Base-by-base conservation (phyloP, 352 stramenopile genomes). In the Phytophthora pistaciae region DNA sequence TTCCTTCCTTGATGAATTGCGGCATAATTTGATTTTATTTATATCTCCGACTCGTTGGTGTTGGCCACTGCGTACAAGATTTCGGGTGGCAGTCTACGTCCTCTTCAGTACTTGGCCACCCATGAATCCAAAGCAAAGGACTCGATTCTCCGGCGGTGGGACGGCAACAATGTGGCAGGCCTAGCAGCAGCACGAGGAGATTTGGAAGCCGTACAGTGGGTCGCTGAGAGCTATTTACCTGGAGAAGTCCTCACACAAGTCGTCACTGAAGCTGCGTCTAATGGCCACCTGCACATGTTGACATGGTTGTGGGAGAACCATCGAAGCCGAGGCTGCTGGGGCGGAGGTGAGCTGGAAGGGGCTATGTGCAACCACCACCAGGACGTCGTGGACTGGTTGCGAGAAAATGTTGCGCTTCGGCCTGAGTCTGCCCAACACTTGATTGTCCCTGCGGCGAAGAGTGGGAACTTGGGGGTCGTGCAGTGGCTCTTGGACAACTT, bases 301-400 rank as follows among this genome's bases (percentile, higher is more conserved):
- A 46, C 70, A 20, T 63, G 55, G 49, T 25, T 74, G 13, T 56
- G 54, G 49, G 56, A 78, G 3, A 42, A 55, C 23, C 46, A 66
- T 29, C 53, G 49, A 20, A 55, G 60, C 2, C 3, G 57, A 38
- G 40, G 29, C 4, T 68, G 21, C 36, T 78, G 66, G 66, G 64
- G 56, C 14, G 56, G 66, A 7, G 25, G 68, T 44, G 70, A 72
- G 31, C 55, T 78, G 60, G 65, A 13, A 21, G 20, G 54, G 27
- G 67, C 67, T 2, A n/a, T 70, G 27, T 25, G 56, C 7, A 86
- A 88, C 50, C 69, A 69, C 21, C 80, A 84, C 48, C n/a, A 69
- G 7, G 42, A 74, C 3, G 63, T 77, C 1, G 59, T 90, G 11
- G 25, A 81, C 55, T 92, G 80, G 75, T 62, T 91, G 0, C 57